phyloP scores from a whole-genome alignment of 2,329 filamentous ascomycete species.

The Xylariaceae sp. region DNA sequence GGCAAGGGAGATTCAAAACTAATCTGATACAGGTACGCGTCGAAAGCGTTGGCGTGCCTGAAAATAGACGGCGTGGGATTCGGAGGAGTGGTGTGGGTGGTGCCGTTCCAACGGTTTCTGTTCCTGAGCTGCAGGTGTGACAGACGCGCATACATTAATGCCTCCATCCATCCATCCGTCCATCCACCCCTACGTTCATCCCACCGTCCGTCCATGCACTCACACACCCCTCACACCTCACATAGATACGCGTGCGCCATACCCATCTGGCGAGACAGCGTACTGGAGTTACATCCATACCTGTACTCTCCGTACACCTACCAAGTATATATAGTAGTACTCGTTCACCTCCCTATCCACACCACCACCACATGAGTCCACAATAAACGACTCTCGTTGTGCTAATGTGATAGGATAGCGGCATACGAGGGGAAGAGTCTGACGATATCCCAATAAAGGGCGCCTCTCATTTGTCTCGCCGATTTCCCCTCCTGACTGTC shows the following conservation, averaged over 20 bases:
- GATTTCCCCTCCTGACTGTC: background rate
- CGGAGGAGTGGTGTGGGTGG: slow-evolving; percentile 17
- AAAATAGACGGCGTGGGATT: background rate
- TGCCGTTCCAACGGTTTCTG: slow-evolving; percentile 17
- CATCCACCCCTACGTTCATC: background rate
- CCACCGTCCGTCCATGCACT: slow-evolving; percentile 12
- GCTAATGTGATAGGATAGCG: too few relatives aligned
- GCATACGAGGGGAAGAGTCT: too few relatives aligned
- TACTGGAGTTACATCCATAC: background rate
- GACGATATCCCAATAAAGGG: background rate
- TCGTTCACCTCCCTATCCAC: slow-evolving; percentile 17
- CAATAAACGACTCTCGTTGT: too few relatives aligned
- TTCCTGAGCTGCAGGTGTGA: slow-evolving; percentile 19
- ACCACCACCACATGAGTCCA: slow-evolving; percentile 2
- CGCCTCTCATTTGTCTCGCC: background rate
- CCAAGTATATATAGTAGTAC: background rate
- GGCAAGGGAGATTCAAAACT: background rate
- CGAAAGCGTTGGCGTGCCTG: background rate
- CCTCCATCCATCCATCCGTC: background rate
- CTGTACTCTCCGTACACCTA: background rate
- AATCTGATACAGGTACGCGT: slow-evolving; percentile 6
- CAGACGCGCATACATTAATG: slow-evolving; percentile 17
- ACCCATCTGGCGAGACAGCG: too few relatives aligned
- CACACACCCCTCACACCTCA: slow-evolving; percentile 14
- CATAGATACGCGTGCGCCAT: background rate